phyloP scores from a whole-genome alignment of 345 rosid genomes.

The Melaleuca alternifolia region DNA sequence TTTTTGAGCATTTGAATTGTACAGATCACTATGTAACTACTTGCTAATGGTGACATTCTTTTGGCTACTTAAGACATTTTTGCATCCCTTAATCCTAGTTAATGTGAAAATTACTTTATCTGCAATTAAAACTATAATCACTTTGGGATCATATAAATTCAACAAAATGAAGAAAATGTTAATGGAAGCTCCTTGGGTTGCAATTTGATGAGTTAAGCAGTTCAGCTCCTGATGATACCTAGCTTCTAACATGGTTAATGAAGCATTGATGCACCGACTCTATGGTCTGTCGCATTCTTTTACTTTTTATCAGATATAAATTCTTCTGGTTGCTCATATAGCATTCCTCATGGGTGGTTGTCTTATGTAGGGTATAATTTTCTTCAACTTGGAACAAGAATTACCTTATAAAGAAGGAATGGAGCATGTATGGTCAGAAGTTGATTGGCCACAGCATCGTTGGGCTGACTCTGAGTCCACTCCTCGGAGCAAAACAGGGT shows the following conservation, averaged over 20 bases:
- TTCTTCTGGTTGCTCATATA: background rate
- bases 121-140: background rate
- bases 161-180: background rate
- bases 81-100: background rate
- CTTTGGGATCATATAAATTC: background rate
- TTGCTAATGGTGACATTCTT: background rate
- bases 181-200: background rate
- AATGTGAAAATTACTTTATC: background rate
- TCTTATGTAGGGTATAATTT: conserved; percentile 55
- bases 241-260: background rate
- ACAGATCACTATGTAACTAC: background rate
- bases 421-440: conserved; percentile 60
- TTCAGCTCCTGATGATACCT: background rate
- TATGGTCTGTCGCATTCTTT: background rate
- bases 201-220: background rate
- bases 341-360: background rate
- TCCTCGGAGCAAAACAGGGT: conserved; percentile 62
- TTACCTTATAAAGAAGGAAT: conserved; percentile 25
- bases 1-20: background rate
- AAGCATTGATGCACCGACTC: background rate
- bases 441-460: conserved; percentile 82
- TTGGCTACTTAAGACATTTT: background rate
- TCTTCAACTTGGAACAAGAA: conserved; percentile 52
- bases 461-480: conserved; percentile 84
- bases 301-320: background rate